These are phyloP conservation scores for Pistacia atlantica DNA, from an alignment of 345 rosid genomes.

Conservation along the genomic window DNA sequence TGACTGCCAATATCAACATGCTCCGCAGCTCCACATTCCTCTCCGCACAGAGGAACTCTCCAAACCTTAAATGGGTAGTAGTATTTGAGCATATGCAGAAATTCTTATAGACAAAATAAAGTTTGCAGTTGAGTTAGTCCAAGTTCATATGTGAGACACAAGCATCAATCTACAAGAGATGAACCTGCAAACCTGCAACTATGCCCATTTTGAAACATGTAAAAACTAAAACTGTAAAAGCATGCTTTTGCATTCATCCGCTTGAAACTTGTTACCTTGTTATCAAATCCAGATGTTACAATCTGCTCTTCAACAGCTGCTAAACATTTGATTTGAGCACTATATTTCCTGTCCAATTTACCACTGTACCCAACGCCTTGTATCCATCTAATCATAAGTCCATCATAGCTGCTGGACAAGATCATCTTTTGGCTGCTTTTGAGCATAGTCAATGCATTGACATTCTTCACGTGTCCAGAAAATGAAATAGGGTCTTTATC, in stretches of 20 bases:
- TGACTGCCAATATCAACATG: slow-evolving; percentile 75
- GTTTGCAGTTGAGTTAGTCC: too few relatives aligned
- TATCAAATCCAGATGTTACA: slow-evolving; percentile 49
- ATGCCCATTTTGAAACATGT: too few relatives aligned
- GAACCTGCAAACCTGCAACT: too few relatives aligned
- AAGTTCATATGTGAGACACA: too few relatives aligned
- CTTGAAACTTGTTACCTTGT: slow-evolving; percentile 33
- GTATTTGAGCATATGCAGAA: too few relatives aligned
- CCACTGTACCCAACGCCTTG: slow-evolving; percentile 64
- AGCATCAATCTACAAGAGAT: too few relatives aligned
- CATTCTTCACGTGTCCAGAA: slow-evolving; percentile 74
- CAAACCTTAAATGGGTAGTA: slow-evolving; percentile 46
- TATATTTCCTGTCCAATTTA: slow-evolving; percentile 53
- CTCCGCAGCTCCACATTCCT: slow-evolving; percentile 67
- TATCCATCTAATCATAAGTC: slow-evolving; percentile 66
- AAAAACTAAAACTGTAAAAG: too few relatives aligned
- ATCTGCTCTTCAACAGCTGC: slow-evolving; percentile 55
- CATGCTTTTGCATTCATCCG: too few relatives aligned
- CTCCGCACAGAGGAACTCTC: slow-evolving; percentile 70
- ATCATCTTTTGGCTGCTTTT: slow-evolving; percentile 47
- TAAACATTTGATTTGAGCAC: slow-evolving; percentile 60
- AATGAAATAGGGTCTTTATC: slow-evolving; percentile 54
- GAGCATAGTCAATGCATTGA: slow-evolving; percentile 55
- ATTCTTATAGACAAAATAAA: not conserved
- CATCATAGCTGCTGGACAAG: slow-evolving; percentile 75